Evolutionary conservation across 73 alveolate species (phyloP), one percentile per base, ranked within the genome.

Genomic region (Paramecium bursaria): DNA sequence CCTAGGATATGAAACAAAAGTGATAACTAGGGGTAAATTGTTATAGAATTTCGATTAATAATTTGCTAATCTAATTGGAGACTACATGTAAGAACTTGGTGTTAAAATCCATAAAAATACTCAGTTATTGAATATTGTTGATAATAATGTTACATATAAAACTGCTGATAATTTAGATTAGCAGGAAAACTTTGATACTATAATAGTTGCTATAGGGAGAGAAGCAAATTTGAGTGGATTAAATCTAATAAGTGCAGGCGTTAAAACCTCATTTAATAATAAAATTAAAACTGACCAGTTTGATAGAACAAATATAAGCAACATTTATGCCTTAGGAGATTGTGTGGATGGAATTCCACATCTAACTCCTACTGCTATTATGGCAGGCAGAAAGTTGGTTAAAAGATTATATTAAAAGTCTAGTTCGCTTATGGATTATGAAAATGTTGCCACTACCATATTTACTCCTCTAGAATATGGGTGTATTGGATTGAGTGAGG

Each of bases 401-500:
- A 82, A 87, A 33, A 96, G 99, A 90, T 87, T 98, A n/a, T 96
- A 88, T 73, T 96, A 94, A 2, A 96, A 94, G 22, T 87, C 88
- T 46, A 92, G 91, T 7, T 86, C 57, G 46, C 75, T 73, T 67
- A 95, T 96, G 94, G 98, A 98, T 94, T 98, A 96, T 91, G 92
- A 88, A 31, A 96, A 95, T 79, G 94, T 98, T 42, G 97, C 99
- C 27, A 98, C 99, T n/a, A 96, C 99, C 6, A 97, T 98, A 2
- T 97, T 93, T 93, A 95, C 99, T 21, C 99, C 99, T 46, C 61
- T 96, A 17, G 99, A 98, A 79, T 98, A 98, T 86, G 98, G 99
- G 3, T 89, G 97, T 33, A 91, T 93, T 74, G 98, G 99, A 46
- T 75, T 92, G 51, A 86, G 95, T 50, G 99, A 90, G 54, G 97